Conservation (phyloP, 345 rosid species). For the Cardamine occulta region DNA sequence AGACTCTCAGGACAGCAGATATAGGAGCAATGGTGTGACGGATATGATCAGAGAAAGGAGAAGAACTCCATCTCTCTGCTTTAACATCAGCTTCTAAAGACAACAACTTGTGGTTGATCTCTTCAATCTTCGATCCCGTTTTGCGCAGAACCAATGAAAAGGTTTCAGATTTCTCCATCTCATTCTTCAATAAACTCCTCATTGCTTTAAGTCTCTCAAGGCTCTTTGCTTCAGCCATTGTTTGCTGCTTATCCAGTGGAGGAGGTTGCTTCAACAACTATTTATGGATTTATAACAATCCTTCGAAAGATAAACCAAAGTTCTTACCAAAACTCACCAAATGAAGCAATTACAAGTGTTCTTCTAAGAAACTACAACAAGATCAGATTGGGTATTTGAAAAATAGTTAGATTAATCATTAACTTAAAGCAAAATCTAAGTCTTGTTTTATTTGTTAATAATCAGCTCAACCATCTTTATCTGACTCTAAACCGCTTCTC, state of each 20-base stretch:
- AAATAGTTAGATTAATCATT: conserved; percentile 36
- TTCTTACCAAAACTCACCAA: conserved; percentile 45
- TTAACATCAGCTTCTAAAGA: conserved; percentile 52
- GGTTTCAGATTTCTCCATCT: conserved; percentile 64
- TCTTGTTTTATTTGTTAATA: conserved; percentile 37
- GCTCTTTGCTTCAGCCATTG: conserved; percentile 48
- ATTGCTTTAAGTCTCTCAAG: conserved; percentile 52
- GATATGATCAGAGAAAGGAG: conserved; percentile 56
- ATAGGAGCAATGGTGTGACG: conserved; percentile 62
- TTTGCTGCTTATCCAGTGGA: conserved; percentile 20
- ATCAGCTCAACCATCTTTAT: conserved; percentile 45
- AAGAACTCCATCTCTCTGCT: conserved; percentile 47
- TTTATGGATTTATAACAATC: conserved; percentile 11
- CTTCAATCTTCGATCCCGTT: conserved; percentile 52
- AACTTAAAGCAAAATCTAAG: conserved; percentile 39
- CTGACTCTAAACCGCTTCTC: conserved; percentile 21
- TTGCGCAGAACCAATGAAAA: conserved; percentile 48
- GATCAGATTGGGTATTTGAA: conserved; percentile 29
- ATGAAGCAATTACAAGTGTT: conserved; percentile 25
- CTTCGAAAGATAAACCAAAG: conserved; percentile 37
- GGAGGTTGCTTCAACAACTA: conserved; percentile 22
- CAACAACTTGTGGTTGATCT: conserved; percentile 45
- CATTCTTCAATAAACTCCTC: conserved; percentile 53
- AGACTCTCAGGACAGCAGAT: conserved; percentile 60
- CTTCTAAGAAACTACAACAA: conserved; percentile 15